Percentiles rank a stretch among this genome's conserved stretches.
Evolutionary conservation across 208 protist genomes (phyloP).

Genomic region (Novymonas esmeraldas): DNA sequence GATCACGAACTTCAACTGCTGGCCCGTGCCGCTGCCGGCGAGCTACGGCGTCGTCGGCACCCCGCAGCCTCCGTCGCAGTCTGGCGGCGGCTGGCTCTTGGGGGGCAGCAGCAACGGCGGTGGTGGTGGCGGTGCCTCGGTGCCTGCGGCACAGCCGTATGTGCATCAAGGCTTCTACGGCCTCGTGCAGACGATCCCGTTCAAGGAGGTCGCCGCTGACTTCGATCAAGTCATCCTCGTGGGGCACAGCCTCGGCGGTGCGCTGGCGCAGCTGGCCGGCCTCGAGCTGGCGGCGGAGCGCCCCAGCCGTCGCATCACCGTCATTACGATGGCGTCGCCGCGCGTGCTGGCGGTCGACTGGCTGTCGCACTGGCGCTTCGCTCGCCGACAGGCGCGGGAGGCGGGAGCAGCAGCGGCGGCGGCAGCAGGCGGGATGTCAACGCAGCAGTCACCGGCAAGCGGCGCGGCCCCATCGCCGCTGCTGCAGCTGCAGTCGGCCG

Average conservation of each 20-base stretch:
- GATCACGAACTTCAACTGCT: conserved; percentile 61
- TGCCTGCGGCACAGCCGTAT: conserved; percentile 14
- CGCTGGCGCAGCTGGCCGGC: conserved; percentile 64
- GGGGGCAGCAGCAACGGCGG: neutral
- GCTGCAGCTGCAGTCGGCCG: neutral
- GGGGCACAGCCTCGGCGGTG: conserved; percentile 65
- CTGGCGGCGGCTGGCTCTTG: neutral
- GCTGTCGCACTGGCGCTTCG: conserved; percentile 13
- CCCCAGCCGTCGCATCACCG: conserved; percentile 55
- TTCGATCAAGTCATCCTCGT: conserved; percentile 69
- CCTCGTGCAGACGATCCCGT: conserved; percentile 50
- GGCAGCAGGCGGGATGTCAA: too few relatives aligned
- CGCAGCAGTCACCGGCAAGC: neutral
- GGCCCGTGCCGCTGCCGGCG: conserved; percentile 31
- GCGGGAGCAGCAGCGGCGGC: too few relatives aligned
- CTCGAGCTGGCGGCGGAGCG: conserved; percentile 53
- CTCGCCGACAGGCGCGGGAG: neutral
- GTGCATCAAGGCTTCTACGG: conserved; percentile 56
- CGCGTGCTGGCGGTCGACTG: conserved; percentile 47
- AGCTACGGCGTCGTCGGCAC: conserved; percentile 39
- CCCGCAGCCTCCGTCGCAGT: neutral
- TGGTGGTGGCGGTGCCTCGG: too few relatives aligned
- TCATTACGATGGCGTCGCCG: conserved; percentile 67
- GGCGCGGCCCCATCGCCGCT: neutral
- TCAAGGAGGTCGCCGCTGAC: conserved; percentile 40